Evolutionary conservation across 805 yeast genomes (phyloP).

Genomic region (Candida suzukii): DNA sequence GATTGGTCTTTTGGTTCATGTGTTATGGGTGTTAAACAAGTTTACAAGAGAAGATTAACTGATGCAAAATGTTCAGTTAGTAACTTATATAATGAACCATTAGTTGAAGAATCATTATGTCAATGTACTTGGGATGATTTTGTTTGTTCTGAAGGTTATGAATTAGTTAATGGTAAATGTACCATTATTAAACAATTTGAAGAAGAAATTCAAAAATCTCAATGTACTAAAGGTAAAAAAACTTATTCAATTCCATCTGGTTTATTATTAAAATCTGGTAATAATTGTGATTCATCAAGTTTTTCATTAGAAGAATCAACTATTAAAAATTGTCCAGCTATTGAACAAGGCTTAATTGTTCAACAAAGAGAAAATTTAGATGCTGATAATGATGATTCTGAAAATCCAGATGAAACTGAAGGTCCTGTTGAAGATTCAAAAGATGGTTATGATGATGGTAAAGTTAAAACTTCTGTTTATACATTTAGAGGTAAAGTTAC

Average conservation of each 20-base stretch:
- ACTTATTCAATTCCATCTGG: constrained; percentile 10
- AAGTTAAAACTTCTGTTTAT: constrained; percentile 35
- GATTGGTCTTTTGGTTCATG: constrained; percentile 37
- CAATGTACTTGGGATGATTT: constrained; percentile 49
- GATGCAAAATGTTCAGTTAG: constrained; percentile 50
- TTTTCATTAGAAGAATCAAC: background rate
- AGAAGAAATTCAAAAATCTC: constrained; percentile 3
- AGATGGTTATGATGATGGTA: constrained; percentile 30
- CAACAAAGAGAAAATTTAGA: constrained; percentile 9
- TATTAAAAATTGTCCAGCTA: constrained; percentile 5
- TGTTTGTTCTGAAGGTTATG: constrained; percentile 50
- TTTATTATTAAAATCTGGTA: constrained; percentile 4
- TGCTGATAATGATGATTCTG: constrained; percentile 18
- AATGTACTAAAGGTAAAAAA: constrained; percentile 7
- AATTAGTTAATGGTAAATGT: constrained; percentile 34
- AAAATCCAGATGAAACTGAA: constrained; percentile 25
- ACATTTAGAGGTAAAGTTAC: constrained; percentile 47
- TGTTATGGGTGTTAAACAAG: constrained; percentile 54
- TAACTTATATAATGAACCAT: constrained; percentile 27
- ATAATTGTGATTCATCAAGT: background rate
- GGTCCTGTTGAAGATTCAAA: constrained; percentile 26
- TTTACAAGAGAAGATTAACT: constrained; percentile 47
- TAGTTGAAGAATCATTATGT: constrained; percentile 39
- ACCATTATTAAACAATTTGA: constrained; percentile 14
- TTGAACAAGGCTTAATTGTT: constrained; percentile 2